These are phyloP conservation scores for Bacidia gigantensis DNA, from an alignment of 495 filamentous ascomycete genomes.

Conservation along the genomic window DNA sequence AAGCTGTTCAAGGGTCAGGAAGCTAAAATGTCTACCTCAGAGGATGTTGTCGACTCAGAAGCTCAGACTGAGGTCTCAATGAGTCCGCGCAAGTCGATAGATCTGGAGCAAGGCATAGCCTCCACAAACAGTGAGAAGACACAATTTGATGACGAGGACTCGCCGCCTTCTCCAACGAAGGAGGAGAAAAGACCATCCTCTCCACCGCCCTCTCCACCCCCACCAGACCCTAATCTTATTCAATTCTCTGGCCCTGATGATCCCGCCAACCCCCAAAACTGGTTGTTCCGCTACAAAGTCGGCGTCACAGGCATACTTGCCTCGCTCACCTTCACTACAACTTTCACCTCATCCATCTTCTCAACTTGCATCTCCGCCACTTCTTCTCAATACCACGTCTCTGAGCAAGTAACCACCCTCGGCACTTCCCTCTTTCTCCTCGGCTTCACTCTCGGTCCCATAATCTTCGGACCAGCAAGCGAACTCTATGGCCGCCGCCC, in stretches of 20 bases:
- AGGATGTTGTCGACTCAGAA: neutral
- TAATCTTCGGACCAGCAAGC: conserved; percentile 54
- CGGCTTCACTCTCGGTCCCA: conserved; percentile 36
- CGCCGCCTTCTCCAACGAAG: neutral
- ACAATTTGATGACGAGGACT: no score
- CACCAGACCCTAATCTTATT: conserved; percentile 2
- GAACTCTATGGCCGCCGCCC: conserved; percentile 59
- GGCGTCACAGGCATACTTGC: conserved; percentile 48
- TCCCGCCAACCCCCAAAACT: conserved; percentile 38
- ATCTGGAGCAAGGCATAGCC: no score
- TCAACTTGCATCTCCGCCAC: conserved; percentile 34
- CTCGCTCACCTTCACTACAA: conserved; percentile 43
- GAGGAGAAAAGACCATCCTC: neutral
- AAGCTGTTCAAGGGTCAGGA: neutral
- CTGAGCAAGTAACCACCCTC: conserved; percentile 34
- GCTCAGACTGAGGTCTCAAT: neutral
- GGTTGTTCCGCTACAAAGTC: conserved; percentile 49
- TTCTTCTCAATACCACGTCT: conserved; percentile 32
- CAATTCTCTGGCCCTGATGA: conserved; percentile 8
- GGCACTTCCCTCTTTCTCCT: conserved; percentile 42
- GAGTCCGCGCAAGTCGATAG: no score
- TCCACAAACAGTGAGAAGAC: no score
- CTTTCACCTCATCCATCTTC: conserved; percentile 46
- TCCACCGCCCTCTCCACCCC: neutral
- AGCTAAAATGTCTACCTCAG: neutral